phyloP scores from a whole-genome alignment of 2,329 filamentous ascomycete species.

The Claviceps citrina region DNA sequence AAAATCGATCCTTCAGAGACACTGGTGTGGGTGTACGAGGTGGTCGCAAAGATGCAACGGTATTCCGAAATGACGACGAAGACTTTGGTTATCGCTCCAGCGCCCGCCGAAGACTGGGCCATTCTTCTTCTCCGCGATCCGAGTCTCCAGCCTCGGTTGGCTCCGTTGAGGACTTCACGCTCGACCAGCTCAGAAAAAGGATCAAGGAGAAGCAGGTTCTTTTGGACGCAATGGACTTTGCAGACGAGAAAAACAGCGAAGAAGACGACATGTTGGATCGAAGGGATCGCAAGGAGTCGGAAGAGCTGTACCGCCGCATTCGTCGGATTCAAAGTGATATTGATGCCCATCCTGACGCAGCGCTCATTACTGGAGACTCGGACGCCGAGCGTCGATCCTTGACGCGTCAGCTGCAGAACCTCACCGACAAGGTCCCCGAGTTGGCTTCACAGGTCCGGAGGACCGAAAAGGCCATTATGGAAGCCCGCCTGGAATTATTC shows the following conservation, averaged over 20 bases:
- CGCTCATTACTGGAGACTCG: conserved; percentile 58
- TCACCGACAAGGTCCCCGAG: conserved; percentile 81
- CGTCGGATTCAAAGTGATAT: conserved; percentile 88
- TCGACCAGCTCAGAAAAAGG: conserved; percentile 84
- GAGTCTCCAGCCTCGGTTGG: conserved; percentile 53
- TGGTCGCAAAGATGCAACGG: conserved; percentile 80
- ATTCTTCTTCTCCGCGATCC: conserved; percentile 66
- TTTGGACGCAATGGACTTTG: conserved; percentile 90
- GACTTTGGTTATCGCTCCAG: conserved; percentile 86
- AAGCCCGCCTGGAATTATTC: conserved; percentile 84
- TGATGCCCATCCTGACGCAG: conserved; percentile 67
- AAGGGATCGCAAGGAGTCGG: conserved; percentile 77
- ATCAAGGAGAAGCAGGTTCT: conserved; percentile 89
- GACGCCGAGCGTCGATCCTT: conserved; percentile 76
- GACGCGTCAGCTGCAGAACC: conserved; percentile 74
- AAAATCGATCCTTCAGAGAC: conserved; percentile 79
- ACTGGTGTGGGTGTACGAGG: conserved; percentile 38
- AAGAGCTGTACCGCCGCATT: conserved; percentile 86
- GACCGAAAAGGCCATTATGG: conserved; percentile 82
- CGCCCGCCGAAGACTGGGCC: conserved; percentile 71
- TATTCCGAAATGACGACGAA: conserved; percentile 93
- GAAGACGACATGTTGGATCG: conserved; percentile 87
- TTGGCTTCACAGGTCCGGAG: conserved; percentile 83
- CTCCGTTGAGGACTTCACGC: conserved; percentile 64
- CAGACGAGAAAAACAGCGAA: conserved; percentile 76